These are phyloP conservation scores for Cicer judaicum DNA, from an alignment of 306 rosid genomes.

Conservation along the genomic window DNA sequence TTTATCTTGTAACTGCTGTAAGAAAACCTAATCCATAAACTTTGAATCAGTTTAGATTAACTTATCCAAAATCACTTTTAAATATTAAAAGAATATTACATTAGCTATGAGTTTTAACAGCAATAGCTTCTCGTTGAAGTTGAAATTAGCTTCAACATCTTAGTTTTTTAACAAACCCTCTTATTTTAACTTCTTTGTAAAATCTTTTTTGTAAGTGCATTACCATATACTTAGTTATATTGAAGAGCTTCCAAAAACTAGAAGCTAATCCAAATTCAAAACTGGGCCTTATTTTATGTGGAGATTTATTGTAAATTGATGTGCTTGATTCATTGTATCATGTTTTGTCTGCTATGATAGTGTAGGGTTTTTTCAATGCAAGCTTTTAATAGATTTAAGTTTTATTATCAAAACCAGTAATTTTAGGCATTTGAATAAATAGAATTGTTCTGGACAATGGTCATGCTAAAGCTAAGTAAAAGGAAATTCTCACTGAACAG, in stretches of 20 bases:
- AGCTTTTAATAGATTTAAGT: constrained; percentile 21
- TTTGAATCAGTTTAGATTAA: neutral
- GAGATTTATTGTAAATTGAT: constrained; percentile 7
- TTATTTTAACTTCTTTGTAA: constrained; percentile 8
- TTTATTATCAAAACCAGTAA: constrained; percentile 15
- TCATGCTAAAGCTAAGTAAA: neutral
- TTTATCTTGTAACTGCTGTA: constrained; percentile 31
- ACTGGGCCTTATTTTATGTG: neutral
- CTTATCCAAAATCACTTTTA: neutral
- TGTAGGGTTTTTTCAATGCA: neutral
- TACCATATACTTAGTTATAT: neutral
- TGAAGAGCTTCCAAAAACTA: neutral
- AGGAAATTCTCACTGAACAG: constrained; percentile 15
- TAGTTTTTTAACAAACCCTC: neutral
- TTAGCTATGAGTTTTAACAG: neutral
- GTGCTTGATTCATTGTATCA: neutral
- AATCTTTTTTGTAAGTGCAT: neutral
- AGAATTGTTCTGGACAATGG: constrained; percentile 4
- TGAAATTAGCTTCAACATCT: constrained; percentile 9
- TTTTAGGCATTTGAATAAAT: constrained; percentile 2
- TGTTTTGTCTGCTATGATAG: constrained; percentile 18
- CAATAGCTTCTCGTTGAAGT: neutral
- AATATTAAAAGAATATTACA: neutral
- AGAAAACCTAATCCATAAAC: constrained; percentile 22
- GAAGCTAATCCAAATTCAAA: neutral